Evolutionary conservation across 2,329 filamentous ascomycete genomes (phyloP).

Genomic region (Coniosporium tulheliwenetii): DNA sequence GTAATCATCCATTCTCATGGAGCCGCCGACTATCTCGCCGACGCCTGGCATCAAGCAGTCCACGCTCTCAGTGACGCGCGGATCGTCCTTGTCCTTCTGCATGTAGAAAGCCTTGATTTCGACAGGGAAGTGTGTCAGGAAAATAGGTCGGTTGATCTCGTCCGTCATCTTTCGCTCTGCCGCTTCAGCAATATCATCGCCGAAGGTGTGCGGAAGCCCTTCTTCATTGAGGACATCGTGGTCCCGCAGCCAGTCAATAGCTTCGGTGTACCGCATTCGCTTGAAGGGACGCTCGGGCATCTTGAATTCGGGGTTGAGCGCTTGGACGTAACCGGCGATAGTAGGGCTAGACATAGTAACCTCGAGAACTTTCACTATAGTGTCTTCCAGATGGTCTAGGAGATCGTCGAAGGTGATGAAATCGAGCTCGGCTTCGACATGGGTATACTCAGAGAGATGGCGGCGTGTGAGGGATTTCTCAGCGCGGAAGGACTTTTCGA

Average conservation of each 20-base stretch:
- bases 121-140: constrained; percentile 91
- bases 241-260: constrained; percentile 83
- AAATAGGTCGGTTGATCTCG: constrained; percentile 85
- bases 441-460: constrained; percentile 90
- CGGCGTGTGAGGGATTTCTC: constrained; percentile 91
- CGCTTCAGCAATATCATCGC: constrained; percentile 95
- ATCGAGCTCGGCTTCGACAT: constrained; percentile 91
- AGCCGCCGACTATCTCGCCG: constrained; percentile 90
- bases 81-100: constrained; percentile 69
- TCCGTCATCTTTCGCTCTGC: constrained; percentile 96
- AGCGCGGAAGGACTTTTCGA: constrained; percentile 96
- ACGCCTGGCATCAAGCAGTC: constrained; percentile 84
- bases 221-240: constrained; percentile 91
- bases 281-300: constrained; percentile 72
- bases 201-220: constrained; percentile 75
- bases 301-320: constrained; percentile 83
- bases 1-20: constrained; percentile 88
- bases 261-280: constrained; percentile 89
- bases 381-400: constrained; percentile 68
- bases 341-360: constrained; percentile 57
- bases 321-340: constrained; percentile 58
- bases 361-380: constrained; percentile 78
- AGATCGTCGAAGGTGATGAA: constrained; percentile 89
- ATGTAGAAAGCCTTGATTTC: constrained; percentile 99
- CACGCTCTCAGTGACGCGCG: constrained; percentile 79